A percentile compares a stretch with the other conserved stretches of the same genome.
Evolutionary conservation across 2,329 filamentous ascomycete genomes (phyloP).

Genomic region (Pestalotiopsis fici): DNA sequence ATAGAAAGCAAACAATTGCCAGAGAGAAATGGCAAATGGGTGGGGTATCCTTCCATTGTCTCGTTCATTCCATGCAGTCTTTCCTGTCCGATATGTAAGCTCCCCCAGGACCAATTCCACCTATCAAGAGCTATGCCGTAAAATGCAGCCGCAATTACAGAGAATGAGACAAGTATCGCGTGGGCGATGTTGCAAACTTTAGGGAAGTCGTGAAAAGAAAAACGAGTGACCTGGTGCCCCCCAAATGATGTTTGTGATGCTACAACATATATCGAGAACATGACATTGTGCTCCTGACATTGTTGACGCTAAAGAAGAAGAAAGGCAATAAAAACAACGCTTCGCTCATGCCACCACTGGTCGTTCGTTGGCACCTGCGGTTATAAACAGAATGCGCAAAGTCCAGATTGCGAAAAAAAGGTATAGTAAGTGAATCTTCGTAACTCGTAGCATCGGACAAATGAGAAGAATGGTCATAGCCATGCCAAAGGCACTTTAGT

Average conservation of each 20-base stretch:
- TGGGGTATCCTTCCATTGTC: constrained; percentile 35
- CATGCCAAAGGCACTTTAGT: constrained; percentile 27
- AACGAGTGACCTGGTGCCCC: constrained; percentile 32
- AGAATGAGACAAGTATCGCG: constrained; percentile 29
- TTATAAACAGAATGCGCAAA: constrained; percentile 22
- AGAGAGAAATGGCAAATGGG: constrained; percentile 24
- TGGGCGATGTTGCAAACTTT: constrained; percentile 32
- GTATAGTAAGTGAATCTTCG: constrained; percentile 28
- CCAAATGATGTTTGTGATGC: constrained; percentile 18
- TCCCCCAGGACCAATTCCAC: constrained; percentile 14
- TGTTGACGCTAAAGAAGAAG: constrained; percentile 8
- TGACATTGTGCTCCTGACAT: neutral
- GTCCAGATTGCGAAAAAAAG: constrained; percentile 1
- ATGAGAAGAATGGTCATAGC: constrained; percentile 17
- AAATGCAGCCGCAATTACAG: constrained; percentile 12
- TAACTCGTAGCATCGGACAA: constrained; percentile 35
- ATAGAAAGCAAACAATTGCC: constrained; percentile 17
- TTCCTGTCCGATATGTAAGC: constrained; percentile 17
- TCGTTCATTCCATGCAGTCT: constrained; percentile 34
- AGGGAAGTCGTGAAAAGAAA: constrained; percentile 29
- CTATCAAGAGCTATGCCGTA: constrained; percentile 17
- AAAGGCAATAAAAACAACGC: constrained; percentile 22
- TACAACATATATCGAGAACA: constrained; percentile 10
- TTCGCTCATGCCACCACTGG: constrained; percentile 26
- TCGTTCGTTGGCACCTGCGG: constrained; percentile 10